Evolutionary conservation across 768 basidiomycete species (phyloP), one percentile per base, ranked within the genome.

Genomic region (Nidularia pulvinata): DNA sequence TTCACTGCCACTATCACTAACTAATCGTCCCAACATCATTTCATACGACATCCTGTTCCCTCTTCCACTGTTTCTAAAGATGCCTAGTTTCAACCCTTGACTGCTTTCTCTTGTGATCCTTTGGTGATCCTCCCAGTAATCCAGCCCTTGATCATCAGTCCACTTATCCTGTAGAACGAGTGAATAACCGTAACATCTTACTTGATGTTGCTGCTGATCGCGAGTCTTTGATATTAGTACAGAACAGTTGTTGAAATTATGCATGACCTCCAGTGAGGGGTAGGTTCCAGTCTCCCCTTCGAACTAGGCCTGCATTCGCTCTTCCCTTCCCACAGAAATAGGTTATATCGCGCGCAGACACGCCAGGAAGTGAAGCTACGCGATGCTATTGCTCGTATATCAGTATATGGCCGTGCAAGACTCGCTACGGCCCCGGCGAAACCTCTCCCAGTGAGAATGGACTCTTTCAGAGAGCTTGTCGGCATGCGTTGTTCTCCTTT

Each of bases 121-220:
- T 19, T 19, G 19, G 19, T 19, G 19, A 19, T 19, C 19, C 51
- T 13, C 55, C 59, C 25, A 58, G 53, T 33, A 33, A 57, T 11
- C 46, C 57, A 42, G 53, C 54, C 9, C 51, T 58, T 10, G 39
- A 50, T 14, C 45, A 61, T 39, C 46, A 22, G 49, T 46, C 55
- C 49, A 48, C 48, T 1, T 61, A 53, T 22, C 64, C 59, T 1
- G 47, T 30, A 10, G 72, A 75, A 49, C 69, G 65, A 36, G 56
- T 64, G 13, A 59, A 74, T 3, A 56, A 63, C 50, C 62, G 68
- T 0, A 49, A 53, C 19, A 50, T 59, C 22, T 61, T 74, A 9
- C 55, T 72, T 2, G 64, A 63, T 7, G 65, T 72, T 6, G 65
- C 74, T 3, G 71, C 72, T 0, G 72, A 73, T 51, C 70, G 72